Conservation (phyloP, 345 rosid genomes). For the Boechera retrofracta region DNA sequence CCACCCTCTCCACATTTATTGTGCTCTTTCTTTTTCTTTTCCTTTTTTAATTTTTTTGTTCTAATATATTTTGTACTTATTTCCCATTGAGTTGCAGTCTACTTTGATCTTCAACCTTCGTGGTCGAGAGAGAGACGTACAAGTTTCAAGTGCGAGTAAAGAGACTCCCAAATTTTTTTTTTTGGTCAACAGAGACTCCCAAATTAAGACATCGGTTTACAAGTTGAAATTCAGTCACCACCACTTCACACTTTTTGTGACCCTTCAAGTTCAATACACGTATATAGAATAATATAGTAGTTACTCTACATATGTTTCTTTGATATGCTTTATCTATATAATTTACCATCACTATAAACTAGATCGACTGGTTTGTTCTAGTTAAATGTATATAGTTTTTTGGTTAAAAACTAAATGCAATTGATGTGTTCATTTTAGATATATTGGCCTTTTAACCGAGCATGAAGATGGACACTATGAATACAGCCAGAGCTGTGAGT, state of each 20-base stretch:
- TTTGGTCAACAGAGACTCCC: neutral
- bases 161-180: slow-evolving; percentile 3
- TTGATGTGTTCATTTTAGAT: neutral
- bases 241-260: slow-evolving; percentile 15
- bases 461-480: neutral
- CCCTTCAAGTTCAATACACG: neutral
- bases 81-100: slow-evolving; percentile 29
- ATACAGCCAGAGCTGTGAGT: neutral
- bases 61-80: neutral
- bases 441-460: neutral
- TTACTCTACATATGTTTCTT: neutral
- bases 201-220: slow-evolving; percentile 19
- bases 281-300: neutral
- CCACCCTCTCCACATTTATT: slow-evolving; percentile 46
- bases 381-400: neutral
- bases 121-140: slow-evolving; percentile 39
- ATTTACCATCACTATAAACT: neutral
- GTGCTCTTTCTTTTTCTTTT: slow-evolving; percentile 6
- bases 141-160: slow-evolving; percentile 26
- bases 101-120: slow-evolving; percentile 29
- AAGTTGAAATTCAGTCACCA: slow-evolving; percentile 12
- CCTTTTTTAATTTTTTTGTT: neutral
- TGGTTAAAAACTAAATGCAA: neutral
- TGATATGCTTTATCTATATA: neutral
- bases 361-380: slow-evolving; percentile 1